These are phyloP conservation scores for Aristolochia contorta DNA, from an alignment of 164 flowering plant genomes.

Conservation along the genomic window DNA sequence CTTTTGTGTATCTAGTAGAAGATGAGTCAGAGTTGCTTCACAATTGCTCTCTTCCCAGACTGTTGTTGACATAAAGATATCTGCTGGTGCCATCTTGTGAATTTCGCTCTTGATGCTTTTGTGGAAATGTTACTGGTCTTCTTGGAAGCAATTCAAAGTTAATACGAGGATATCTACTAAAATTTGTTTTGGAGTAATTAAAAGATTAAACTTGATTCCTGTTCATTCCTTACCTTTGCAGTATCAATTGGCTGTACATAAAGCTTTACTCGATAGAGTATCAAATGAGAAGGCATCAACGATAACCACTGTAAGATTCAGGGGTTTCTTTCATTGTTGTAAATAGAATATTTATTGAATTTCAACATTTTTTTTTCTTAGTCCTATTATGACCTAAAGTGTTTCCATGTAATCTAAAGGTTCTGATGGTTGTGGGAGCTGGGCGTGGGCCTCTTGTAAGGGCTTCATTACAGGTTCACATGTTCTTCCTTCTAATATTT, in stretches of 20 bases:
- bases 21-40: too few relatives aligned
- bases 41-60: too few relatives aligned
- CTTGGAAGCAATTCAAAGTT: too few relatives aligned
- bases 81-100: too few relatives aligned
- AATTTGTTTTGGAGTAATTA: too few relatives aligned
- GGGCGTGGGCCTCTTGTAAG: conserved; percentile 98
- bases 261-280: conserved; percentile 82
- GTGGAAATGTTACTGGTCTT: too few relatives aligned
- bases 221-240: conserved; percentile 17
- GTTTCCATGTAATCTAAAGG: conserved; percentile 35
- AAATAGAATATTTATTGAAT: neutral
- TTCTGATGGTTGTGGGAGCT: conserved; percentile 99
- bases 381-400: too few relatives aligned
- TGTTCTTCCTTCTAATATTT: neutral
- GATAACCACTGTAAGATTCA: conserved; percentile 30
- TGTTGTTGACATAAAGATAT: too few relatives aligned
- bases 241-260: conserved; percentile 82
- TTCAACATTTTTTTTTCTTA: too few relatives aligned
- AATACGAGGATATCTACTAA: too few relatives aligned
- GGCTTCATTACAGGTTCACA: conserved; percentile 80
- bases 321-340: neutral
- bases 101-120: too few relatives aligned
- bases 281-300: conserved; percentile 62
- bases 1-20: too few relatives aligned
- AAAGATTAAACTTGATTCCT: neutral